Evolutionary conservation across 2,329 filamentous ascomycete species (phyloP), one percentile per base, ranked within the genome.

Genomic region (Aschersonia sp.): DNA sequence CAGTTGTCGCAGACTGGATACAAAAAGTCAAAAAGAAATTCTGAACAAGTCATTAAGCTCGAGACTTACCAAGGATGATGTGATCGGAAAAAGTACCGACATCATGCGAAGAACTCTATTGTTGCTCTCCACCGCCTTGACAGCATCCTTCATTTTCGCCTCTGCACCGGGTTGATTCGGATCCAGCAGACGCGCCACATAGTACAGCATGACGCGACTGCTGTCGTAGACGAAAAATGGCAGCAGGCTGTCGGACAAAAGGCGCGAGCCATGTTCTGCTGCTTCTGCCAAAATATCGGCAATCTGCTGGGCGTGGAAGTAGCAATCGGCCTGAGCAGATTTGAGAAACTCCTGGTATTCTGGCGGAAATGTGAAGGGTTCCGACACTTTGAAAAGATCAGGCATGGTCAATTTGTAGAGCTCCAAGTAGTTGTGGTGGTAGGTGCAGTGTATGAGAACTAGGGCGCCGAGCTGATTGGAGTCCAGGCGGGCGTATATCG

Each of bases 161-260:
- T 62, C 56, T 6, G 64, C 64, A 48, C 65, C 65, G 1, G 59
- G 53, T 10, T 62, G 54, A 32, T 51, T 59, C 1, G 64, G 59
- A 31, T 68, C 66, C 5, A 70, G 57, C 5, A 71, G 54, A 12
- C 67, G 62, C 4, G 66, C 68, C n/a, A 70, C 61, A 48, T 71
- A 71, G 53, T 72, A 72, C 1, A 72, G 54, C 65, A 72, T 70
- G 40, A 71, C 65, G 4, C 69, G 62, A 45, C 65, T 70, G 51
- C 68, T 71, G 47, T 72, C 69, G 52, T 70, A 71, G 2, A 67
- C 63, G 50, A 71, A 72, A 12, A 67, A 70, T 1, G 69, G 69
- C 31, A 71, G 59, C 55, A 70, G 56, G 43, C 65, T 68, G 44
- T 72, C 69, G 0, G 68, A 67, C 30, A 72, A 52, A 38, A 67